These are phyloP conservation scores for Fusarium irregulare DNA, from an alignment of 2,329 filamentous ascomycete species.

Conservation along the genomic window DNA sequence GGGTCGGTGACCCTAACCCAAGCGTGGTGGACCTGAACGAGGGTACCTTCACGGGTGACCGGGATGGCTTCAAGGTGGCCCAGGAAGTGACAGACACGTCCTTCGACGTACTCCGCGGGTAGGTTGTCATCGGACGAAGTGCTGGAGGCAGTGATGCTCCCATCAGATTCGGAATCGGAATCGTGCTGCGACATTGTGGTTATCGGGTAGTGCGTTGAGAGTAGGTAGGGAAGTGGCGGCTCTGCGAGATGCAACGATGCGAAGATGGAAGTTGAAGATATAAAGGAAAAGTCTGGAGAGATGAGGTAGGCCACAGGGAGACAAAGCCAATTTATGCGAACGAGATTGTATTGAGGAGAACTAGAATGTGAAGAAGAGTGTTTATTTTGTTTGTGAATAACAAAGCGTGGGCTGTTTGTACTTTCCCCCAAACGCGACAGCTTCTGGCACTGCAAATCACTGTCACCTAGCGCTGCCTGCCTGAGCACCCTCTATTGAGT, in stretches of 20 bases:
- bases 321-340: background rate
- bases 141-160: background rate
- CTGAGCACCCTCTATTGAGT: background rate
- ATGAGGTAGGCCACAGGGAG: background rate
- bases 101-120: background rate
- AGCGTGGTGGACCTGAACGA: background rate
- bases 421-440: background rate
- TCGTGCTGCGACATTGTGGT: background rate
- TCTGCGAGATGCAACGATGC: background rate
- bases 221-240: background rate
- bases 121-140: rapidly evolving
- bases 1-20: rapidly evolving
- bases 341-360: background rate
- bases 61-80: background rate
- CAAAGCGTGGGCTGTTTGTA: background rate
- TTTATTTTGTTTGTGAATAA: background rate
- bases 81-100: background rate
- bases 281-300: background rate
- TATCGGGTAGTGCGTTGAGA: background rate
- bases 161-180: background rate
- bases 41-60: background rate
- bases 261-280: background rate
- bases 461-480: background rate
- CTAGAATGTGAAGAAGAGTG: background rate
- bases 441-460: background rate